These are phyloP conservation scores for Solanum virginianum DNA, from an alignment of 257 asterid genomes.

Conservation along the genomic window DNA sequence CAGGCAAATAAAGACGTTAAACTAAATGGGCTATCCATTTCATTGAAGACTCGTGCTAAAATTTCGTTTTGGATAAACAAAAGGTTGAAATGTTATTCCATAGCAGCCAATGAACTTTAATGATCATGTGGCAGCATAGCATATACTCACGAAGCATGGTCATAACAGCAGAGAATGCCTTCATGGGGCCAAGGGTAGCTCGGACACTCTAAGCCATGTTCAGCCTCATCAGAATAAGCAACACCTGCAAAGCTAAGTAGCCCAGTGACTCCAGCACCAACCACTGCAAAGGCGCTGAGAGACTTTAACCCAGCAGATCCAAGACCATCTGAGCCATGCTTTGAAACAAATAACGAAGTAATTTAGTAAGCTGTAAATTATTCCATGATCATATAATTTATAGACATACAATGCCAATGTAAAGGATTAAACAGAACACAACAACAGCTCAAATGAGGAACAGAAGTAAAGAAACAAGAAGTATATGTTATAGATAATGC, in stretches of 20 bases:
- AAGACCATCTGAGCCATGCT: conserved; percentile 20
- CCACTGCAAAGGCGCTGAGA: conserved; percentile 23
- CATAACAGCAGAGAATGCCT: conserved; percentile 55
- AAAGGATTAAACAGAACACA: background rate
- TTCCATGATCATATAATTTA: background rate
- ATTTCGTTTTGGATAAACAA: background rate
- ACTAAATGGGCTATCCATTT: background rate
- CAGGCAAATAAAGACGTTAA: background rate
- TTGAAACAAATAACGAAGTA: background rate
- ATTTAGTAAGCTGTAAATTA: background rate
- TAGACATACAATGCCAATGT: background rate
- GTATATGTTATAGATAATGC: background rate
- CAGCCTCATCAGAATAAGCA: conserved; percentile 52
- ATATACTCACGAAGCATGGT: conserved; percentile 56
- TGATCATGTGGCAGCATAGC: background rate
- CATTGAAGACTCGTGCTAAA: background rate
- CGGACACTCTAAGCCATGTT: conserved; percentile 50
- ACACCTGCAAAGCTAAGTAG: conserved; percentile 33
- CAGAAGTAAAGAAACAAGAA: background rate
- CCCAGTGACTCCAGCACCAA: conserved; percentile 53
- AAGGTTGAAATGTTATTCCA: background rate
- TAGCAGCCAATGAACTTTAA: background rate
- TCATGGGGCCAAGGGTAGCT: conserved; percentile 61
- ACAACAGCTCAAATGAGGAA: background rate
- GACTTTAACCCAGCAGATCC: conserved; percentile 23